Evolutionary conservation across 2,329 filamentous ascomycete species (phyloP).

Genomic region (Fusarium buharicum): DNA sequence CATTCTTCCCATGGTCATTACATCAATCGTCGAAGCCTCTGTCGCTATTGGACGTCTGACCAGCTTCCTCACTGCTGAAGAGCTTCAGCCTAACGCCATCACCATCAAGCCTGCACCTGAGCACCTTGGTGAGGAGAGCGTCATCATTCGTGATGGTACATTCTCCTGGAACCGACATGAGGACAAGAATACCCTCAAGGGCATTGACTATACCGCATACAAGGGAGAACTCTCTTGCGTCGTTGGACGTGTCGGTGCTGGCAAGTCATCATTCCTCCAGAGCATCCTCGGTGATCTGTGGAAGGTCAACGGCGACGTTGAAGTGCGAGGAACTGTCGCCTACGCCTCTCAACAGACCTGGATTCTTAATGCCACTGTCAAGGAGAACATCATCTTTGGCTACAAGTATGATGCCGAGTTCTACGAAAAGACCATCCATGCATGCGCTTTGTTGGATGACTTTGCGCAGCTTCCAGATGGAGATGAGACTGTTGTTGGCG

Average conservation of each 20-base stretch:
- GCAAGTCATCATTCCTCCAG: constrained; percentile 93
- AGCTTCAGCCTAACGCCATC: constrained; percentile 88
- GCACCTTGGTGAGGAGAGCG: constrained; percentile 84
- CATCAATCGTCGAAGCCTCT: constrained; percentile 92
- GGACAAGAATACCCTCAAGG: constrained; percentile 74
- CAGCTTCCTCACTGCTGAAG: constrained; percentile 85
- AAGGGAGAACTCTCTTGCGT: constrained; percentile 95
- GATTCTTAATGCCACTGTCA: constrained; percentile 98
- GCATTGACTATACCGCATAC: constrained; percentile 87
- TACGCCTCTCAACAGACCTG: constrained; percentile 94
- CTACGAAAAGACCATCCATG: constrained; percentile 91
- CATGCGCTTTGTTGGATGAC: constrained; percentile 90
- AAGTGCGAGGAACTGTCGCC: constrained; percentile 82
- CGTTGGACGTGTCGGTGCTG: constrained; percentile 92
- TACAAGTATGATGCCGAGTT: constrained; percentile 93
- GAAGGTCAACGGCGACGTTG: constrained; percentile 86
- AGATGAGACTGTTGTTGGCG: constrained; percentile 95
- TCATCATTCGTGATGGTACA: constrained; percentile 82
- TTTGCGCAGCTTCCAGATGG: constrained; percentile 93
- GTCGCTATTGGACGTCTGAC: constrained; percentile 90
- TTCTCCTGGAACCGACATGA: constrained; percentile 96
- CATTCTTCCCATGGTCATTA: constrained; percentile 97
- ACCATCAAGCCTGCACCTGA: constrained; percentile 73
- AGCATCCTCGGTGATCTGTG: constrained; percentile 90
- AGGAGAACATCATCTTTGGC: constrained; percentile 97